Percentiles rank a stretch among this genome's conserved stretches.
Conservation (phyloP, 1,139 yeast genomes). For the Hyphopichia buzzinii region DNA sequence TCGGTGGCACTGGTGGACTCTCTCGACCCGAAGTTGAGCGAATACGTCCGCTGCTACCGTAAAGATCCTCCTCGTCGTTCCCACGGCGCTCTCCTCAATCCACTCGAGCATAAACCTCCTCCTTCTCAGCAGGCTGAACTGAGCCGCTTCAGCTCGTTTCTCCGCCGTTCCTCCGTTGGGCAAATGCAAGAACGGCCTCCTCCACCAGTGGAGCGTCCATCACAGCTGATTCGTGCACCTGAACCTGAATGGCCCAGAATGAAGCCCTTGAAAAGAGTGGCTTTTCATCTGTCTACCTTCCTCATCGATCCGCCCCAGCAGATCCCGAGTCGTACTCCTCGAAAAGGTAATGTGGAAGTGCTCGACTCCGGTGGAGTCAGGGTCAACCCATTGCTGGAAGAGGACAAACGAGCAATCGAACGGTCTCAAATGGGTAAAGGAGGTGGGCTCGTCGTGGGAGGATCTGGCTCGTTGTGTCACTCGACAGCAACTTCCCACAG, state of each 20-base stretch:
- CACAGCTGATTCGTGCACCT: not conserved
- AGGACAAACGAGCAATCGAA: slow-evolving; percentile 47
- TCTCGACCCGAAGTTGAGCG: slow-evolving; percentile 56
- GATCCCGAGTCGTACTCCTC: slow-evolving; percentile 62
- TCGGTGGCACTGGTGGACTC: not conserved
- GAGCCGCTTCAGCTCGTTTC: not conserved
- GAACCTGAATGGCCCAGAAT: slow-evolving; percentile 23
- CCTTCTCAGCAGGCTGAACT: not conserved
- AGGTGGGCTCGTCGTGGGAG: slow-evolving; percentile 80
- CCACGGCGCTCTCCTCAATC: slow-evolving; percentile 5
- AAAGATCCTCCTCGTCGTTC: slow-evolving; percentile 24
- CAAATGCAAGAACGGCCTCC: not conserved
- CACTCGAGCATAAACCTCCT: slow-evolving; percentile 8
- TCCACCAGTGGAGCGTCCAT: not conserved
- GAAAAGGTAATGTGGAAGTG: slow-evolving; percentile 70
- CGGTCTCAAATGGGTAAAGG: slow-evolving; percentile 52
- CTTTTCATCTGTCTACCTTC: slow-evolving; percentile 71
- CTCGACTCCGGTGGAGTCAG: slow-evolving; percentile 57
- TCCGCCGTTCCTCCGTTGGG: not conserved
- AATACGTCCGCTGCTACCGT: slow-evolving; percentile 53
- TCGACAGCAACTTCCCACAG: slow-evolving; percentile 26
- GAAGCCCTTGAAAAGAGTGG: slow-evolving; percentile 61
- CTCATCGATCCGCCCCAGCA: slow-evolving; percentile 74
- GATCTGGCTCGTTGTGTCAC: slow-evolving; percentile 67
- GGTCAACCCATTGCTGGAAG: slow-evolving; percentile 61